phyloP scores from a whole-genome alignment of 441 rosid species.

The Gossypium schwendimanii region DNA sequence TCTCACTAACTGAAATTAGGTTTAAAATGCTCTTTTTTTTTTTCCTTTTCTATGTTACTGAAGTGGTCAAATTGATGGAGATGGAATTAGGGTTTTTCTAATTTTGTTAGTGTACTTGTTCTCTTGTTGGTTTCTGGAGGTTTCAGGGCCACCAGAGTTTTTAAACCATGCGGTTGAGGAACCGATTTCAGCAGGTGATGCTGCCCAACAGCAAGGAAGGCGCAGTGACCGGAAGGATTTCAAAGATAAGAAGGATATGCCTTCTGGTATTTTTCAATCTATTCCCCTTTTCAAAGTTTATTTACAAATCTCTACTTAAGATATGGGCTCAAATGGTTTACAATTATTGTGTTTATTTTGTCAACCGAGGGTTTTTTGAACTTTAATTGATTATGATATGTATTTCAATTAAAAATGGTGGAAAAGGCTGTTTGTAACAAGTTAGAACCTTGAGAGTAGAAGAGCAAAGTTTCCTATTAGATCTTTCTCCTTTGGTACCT shows the following conservation, averaged over 20 bases:
- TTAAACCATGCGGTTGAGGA: conserved; percentile 58
- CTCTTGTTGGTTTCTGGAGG: conserved; percentile 38
- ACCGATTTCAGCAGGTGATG: conserved; percentile 35
- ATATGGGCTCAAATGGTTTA: not conserved
- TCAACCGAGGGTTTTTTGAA: not conserved
- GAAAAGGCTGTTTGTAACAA: not conserved
- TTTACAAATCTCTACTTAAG: not conserved
- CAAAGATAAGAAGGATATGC: conserved; percentile 54
- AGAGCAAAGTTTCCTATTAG: not conserved
- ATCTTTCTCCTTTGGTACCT: not conserved
- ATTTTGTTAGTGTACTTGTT: not conserved
- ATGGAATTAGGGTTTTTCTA: not conserved
- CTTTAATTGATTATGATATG: not conserved
- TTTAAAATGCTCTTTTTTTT: not conserved
- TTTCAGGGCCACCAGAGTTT: conserved; percentile 81
- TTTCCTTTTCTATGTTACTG: not conserved
- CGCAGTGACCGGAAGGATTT: conserved; percentile 39
- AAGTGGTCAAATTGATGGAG: not conserved
- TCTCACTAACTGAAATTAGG: not conserved
- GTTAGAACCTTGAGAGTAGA: not conserved
- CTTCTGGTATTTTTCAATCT: conserved; percentile 39
- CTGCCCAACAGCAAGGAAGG: conserved; percentile 31
- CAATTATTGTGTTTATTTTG: not conserved
- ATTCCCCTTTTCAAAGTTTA: not conserved
- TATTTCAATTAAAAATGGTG: not conserved